phyloP scores from a whole-genome alignment of 2,329 filamentous ascomycete genomes.

The Fonsecaea erecta region DNA sequence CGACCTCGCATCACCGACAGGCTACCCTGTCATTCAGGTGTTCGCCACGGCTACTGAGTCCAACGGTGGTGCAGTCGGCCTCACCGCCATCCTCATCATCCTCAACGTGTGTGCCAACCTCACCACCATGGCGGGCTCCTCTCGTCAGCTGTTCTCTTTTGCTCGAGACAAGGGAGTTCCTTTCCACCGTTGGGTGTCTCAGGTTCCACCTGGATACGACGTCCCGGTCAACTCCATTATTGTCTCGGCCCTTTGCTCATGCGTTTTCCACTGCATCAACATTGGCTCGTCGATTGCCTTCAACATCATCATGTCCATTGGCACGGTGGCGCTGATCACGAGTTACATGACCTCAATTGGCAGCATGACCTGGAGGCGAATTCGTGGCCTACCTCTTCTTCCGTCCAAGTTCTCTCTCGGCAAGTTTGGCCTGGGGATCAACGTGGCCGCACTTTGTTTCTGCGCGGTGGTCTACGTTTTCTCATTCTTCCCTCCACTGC shows the following conservation, averaged over 20 bases:
- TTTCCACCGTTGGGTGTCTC: conserved; percentile 34
- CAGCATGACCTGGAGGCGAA: conserved; percentile 43
- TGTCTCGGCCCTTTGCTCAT: conserved; percentile 54
- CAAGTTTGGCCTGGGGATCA: conserved; percentile 45
- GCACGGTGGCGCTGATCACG: conserved; percentile 44
- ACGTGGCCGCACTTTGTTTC: conserved; percentile 41
- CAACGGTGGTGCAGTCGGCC: conserved; percentile 47
- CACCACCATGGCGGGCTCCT: conserved; percentile 42
- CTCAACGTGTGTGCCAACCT: conserved; percentile 41
- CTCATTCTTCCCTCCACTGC: conserved; percentile 40
- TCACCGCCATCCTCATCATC: conserved; percentile 45
- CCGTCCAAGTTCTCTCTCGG: conserved; percentile 46
- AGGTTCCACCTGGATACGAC: conserved; percentile 19
- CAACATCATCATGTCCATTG: conserved; percentile 48
- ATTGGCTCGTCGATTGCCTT: conserved; percentile 45
- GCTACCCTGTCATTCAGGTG: conserved; percentile 44
- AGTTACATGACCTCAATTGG: conserved; percentile 47
- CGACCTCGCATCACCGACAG: conserved; percentile 40
- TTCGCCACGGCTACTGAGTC: conserved; percentile 40
- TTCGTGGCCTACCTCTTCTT: conserved; percentile 43
- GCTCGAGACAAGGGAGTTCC: conserved; percentile 46
- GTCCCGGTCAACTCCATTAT: conserved; percentile 24
- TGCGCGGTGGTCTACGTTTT: conserved; percentile 34
- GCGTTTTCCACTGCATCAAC: conserved; percentile 45
- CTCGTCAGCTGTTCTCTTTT: conserved; percentile 46